phyloP scores from a whole-genome alignment of 495 filamentous ascomycete species.

The Lophiotrema nucula region DNA sequence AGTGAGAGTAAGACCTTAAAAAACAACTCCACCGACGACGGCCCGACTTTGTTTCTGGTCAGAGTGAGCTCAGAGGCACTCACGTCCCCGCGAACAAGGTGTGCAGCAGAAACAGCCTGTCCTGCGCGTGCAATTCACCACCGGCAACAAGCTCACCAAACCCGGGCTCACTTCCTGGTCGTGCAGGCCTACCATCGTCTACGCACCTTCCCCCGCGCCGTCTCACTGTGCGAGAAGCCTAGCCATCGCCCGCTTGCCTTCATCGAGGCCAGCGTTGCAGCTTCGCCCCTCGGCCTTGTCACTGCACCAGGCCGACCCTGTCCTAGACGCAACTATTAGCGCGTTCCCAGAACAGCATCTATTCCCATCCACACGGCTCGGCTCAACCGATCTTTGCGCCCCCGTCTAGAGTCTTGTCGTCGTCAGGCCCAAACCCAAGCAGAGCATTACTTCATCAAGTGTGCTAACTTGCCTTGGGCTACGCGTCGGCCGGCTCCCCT shows the following conservation, averaged over 20 bases:
- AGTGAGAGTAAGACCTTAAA: slow-evolving; percentile 16
- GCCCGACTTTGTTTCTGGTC: slow-evolving; percentile 23
- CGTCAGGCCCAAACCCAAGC: slow-evolving; percentile 12
- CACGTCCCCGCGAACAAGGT: background rate
- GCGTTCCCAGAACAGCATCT: slow-evolving; percentile 16
- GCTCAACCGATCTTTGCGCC: slow-evolving; percentile 28
- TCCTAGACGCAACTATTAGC: slow-evolving; percentile 7
- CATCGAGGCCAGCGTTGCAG: no score
- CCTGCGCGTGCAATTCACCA: background rate
- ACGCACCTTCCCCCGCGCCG: background rate
- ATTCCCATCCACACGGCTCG: slow-evolving; percentile 31
- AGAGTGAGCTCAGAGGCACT: background rate
- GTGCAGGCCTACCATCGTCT: background rate
- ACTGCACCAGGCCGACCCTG: slow-evolving; percentile 5
- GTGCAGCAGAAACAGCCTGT: no score
- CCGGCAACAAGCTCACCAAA: background rate
- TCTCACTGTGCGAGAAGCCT: no score
- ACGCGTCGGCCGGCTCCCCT: slow-evolving; percentile 3
- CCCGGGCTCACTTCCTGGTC: background rate
- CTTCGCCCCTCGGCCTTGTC: background rate
- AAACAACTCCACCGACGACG: slow-evolving; percentile 20
- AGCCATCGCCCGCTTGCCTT: no score
- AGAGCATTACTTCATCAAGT: slow-evolving; percentile 29
- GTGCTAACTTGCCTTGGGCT: slow-evolving; percentile 29
- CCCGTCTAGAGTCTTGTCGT: slow-evolving; percentile 16